phyloP scores from a whole-genome alignment of 2,329 filamentous ascomycete species.

The Colletotrichum orchidophilum region DNA sequence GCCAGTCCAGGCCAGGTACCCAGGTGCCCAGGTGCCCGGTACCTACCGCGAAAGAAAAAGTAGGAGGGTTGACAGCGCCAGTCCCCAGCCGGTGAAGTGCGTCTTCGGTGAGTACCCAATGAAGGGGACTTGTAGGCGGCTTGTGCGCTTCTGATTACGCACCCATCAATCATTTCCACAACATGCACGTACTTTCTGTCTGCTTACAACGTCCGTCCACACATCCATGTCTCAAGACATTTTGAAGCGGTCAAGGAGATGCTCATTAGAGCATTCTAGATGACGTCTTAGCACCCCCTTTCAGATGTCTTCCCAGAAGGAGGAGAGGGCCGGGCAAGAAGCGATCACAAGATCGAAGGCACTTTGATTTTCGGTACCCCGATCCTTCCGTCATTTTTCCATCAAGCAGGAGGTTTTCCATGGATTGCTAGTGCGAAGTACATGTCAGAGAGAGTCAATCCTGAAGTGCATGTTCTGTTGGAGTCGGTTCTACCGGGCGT shows the following conservation, averaged over 20 bases:
- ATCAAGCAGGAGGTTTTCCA: not conserved
- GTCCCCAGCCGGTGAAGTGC: not conserved
- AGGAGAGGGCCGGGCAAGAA: not conserved
- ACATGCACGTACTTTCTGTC: not conserved
- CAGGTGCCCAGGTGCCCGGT: not conserved
- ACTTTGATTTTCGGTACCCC: not conserved
- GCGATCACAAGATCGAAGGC: not conserved
- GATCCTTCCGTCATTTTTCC: not conserved
- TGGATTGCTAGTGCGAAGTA: not conserved
- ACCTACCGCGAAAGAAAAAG: not conserved
- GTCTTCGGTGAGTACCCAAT: constrained; percentile 15
- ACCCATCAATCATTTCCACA: not conserved
- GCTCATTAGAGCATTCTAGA: not conserved
- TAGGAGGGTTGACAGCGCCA: not conserved
- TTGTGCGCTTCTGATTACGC: constrained; percentile 15
- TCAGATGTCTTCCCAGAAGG: not conserved
- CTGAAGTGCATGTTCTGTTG: not conserved
- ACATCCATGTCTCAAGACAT: not conserved
- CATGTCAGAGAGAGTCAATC: not conserved
- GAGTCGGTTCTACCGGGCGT: not conserved
- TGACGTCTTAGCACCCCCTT: not conserved
- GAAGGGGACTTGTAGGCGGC: not conserved
- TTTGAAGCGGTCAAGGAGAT: not conserved
- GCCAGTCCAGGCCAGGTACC: not conserved
- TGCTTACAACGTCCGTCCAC: not conserved